Evolutionary conservation across 805 yeast species (phyloP), one percentile per base, ranked within the genome.

Genomic region (Kuraishia ogatae): DNA sequence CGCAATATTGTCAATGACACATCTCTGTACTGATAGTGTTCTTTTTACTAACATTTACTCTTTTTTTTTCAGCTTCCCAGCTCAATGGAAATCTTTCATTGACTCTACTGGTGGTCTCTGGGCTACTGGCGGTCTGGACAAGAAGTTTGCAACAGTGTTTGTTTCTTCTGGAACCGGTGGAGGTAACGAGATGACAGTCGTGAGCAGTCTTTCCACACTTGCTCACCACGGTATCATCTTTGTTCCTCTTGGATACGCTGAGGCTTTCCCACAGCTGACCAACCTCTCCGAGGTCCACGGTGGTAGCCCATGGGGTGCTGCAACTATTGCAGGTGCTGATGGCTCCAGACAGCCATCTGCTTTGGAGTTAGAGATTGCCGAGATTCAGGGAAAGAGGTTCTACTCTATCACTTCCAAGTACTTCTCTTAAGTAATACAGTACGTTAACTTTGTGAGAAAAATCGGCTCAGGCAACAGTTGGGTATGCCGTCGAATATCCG

Each of bases 301-400:
- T 64, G 85, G 87, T 63, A 81, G 92, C 54, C 81, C 96, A 53
- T 89, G 90, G 87, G 96, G 96, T 71, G 89, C 96, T 50, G 94
- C 93, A 66, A 74, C 88, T 55, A 77, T 79, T 61, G 89, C 96
- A 39, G 92, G 86, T 60, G 73, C 82, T 23, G 89, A 85, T 65
- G 96, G 96, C 62, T 79, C 89, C 48, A 84, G 93, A 75, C 70
- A 67, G 59, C 87, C 91, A 50, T 65, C 82, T 54, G 79, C 72
- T 53, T 70, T 81, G 59, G 96, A 89, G 74, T 74, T 81, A 69
- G 75, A 77, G 60, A 65, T 85, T 58, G 91, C 87, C 54, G 69
- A 68, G 54, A 74, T 73, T 59, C 96, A 89, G 74, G 96, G 96
- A 71, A 71, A 75, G 64, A 68, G 79, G 54, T 88, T 89, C 69